Conservation (phyloP, 2,329 filamentous ascomycete species). For the Berkeleyomyces basicola region DNA sequence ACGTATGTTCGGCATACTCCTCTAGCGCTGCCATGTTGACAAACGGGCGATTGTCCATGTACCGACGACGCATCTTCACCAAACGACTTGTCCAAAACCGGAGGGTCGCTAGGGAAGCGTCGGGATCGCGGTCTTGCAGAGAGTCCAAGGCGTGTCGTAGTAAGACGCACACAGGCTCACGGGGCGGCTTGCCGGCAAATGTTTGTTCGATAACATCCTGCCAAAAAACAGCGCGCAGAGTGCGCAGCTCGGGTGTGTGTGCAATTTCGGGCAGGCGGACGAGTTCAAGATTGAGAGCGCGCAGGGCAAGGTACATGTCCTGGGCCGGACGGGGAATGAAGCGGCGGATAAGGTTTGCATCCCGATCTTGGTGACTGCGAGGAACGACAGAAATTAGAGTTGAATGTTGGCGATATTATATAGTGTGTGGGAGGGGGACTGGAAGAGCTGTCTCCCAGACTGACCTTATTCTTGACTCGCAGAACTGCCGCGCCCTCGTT, state of each 20-base stretch:
- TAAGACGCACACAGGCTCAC: slow-evolving; percentile 79
- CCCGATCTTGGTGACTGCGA: slow-evolving; percentile 66
- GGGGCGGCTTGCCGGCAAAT: slow-evolving; percentile 61
- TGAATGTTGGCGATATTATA: background rate
- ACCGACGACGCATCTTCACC: slow-evolving; percentile 64
- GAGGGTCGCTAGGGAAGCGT: slow-evolving; percentile 32
- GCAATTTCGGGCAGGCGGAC: slow-evolving; percentile 80
- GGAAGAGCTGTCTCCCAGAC: background rate
- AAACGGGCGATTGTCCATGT: slow-evolving; percentile 73
- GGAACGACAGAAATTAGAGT: background rate
- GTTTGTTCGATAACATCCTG: slow-evolving; percentile 66
- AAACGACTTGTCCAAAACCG: slow-evolving; percentile 63
- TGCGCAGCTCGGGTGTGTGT: slow-evolving; percentile 70
- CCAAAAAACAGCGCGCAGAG: slow-evolving; percentile 91
- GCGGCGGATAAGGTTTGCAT: slow-evolving; percentile 69
- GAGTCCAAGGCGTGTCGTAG: slow-evolving; percentile 55
- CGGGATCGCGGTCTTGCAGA: slow-evolving; percentile 31
- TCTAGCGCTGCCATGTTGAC: slow-evolving; percentile 57
- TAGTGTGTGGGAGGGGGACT: background rate
- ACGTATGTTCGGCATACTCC: slow-evolving; percentile 84
- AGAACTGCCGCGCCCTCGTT: background rate
- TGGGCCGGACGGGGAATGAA: slow-evolving; percentile 62
- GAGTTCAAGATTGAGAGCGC: slow-evolving; percentile 84
- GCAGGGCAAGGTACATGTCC: slow-evolving; percentile 77
- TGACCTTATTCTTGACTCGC: slow-evolving; percentile 1